phyloP scores from a whole-genome alignment of 2,329 filamentous ascomycete genomes.

The Stagonosporopsis cucurbitacearum region DNA sequence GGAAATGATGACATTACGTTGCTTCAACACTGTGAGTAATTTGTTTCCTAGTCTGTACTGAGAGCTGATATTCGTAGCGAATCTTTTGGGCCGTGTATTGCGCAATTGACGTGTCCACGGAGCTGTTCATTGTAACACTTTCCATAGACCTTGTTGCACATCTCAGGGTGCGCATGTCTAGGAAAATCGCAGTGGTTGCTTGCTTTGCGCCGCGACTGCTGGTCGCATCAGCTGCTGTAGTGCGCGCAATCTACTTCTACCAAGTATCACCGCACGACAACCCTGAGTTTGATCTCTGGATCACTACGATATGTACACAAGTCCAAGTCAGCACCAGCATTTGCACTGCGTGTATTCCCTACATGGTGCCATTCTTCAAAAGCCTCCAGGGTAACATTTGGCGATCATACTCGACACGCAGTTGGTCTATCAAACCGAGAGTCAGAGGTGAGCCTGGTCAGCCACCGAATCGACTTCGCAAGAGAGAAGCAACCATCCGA shows the following conservation, averaged over 20 bases:
- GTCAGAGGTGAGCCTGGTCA: neutral
- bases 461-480: slow-evolving; percentile 4
- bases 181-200: slow-evolving; percentile 38
- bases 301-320: slow-evolving; percentile 36
- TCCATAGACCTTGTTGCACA: slow-evolving; percentile 41
- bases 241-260: slow-evolving; percentile 41
- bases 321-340: slow-evolving; percentile 39
- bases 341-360: slow-evolving; percentile 44
- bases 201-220: slow-evolving; percentile 43
- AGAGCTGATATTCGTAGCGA: slow-evolving; percentile 30
- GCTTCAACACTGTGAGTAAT: slow-evolving; percentile 39
- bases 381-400: slow-evolving; percentile 26
- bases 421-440: slow-evolving; percentile 14
- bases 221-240: slow-evolving; percentile 34
- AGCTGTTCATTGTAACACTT: slow-evolving; percentile 40
- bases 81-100: slow-evolving; percentile 46
- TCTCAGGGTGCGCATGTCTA: slow-evolving; percentile 29
- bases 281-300: slow-evolving; percentile 38
- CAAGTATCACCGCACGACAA: slow-evolving; percentile 36
- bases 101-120: slow-evolving; percentile 42
- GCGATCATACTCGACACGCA: slow-evolving; percentile 22
- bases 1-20: slow-evolving; percentile 35
- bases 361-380: slow-evolving; percentile 41
- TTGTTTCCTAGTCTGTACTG: fast-evolving
- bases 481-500: slow-evolving; percentile 11